Base-by-base conservation (phyloP, 2,329 filamentous ascomycete species). In the Knufia petricola region DNA sequence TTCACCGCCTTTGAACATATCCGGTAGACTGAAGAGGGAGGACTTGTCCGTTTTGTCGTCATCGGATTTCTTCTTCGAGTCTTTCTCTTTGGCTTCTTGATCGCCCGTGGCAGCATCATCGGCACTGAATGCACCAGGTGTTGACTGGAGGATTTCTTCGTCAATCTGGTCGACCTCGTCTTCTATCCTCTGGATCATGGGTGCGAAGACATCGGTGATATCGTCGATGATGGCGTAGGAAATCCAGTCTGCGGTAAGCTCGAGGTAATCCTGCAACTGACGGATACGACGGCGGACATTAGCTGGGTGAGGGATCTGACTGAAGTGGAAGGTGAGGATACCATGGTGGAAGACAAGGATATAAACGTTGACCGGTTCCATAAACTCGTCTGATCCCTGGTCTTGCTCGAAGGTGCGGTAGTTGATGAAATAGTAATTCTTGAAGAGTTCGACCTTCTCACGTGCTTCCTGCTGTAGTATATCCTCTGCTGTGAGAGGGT, bases 391-490 rank as follows among this genome's bases (percentile, higher is more conserved):
- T 63, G 82, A 94, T 58, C 83, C 84, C 52, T 81, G 80, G 62
- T 98, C 92, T 64, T 96, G 92, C 63, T 98, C 92, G 62, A 98
- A 98, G 0, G 88, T 94, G 13, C 92, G 85, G 66, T 98, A 98
- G 65, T 95, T 96, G 69, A 98, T 87, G 61, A 98, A 95, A 66
- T 98, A 98, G 69, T 98, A 98, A 64, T 94, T 85, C 28, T 87
- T 83, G 73, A 98, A 98, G 1, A 98, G 75, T 65, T 98, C 92
- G 0, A 98, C 92, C 69, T 98, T 98, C 63, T 98, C 92, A 19
- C 92, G 89, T 34, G 89, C 86, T 69, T 98, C 92, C 64, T 96
- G 87, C 72, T 95, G 83, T 77, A 96, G 84, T 59, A 98, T 95
- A 63, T 98, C 92, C 66, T 98, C 92, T 1, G 87, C 84, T 0